These are phyloP conservation scores for Penicillium atrosanguineum DNA, from an alignment of 495 filamentous ascomycete genomes.

Conservation along the genomic window DNA sequence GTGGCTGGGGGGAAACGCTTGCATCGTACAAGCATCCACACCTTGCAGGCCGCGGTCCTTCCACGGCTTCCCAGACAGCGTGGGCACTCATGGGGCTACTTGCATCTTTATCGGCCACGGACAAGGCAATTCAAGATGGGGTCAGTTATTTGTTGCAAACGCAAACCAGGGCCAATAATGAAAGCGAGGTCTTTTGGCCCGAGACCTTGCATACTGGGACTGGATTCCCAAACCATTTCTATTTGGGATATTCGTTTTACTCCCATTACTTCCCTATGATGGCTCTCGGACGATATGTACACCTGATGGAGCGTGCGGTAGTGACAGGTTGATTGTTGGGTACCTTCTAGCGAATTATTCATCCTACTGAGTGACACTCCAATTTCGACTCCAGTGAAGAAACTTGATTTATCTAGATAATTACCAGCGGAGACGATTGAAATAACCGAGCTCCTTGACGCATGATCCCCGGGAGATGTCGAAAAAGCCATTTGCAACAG, in stretches of 20 bases:
- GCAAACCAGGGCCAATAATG: not conserved
- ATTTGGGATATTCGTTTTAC: slow-evolving; percentile 35
- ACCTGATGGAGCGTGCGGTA: too few relatives aligned
- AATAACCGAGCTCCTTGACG: too few relatives aligned
- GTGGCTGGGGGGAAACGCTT: slow-evolving; percentile 36
- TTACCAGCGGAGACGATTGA: too few relatives aligned
- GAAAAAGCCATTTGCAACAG: too few relatives aligned
- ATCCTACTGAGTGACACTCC: too few relatives aligned
- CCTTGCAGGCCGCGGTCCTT: slow-evolving; percentile 1
- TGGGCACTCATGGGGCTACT: slow-evolving; percentile 35
- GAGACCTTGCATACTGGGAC: slow-evolving; percentile 29
- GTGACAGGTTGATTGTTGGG: too few relatives aligned
- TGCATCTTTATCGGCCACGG: slow-evolving; percentile 10
- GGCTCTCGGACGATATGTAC: slow-evolving; percentile 34
- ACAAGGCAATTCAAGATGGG: slow-evolving; percentile 17
- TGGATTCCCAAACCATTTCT: slow-evolving; percentile 38
- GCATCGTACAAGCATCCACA: slow-evolving; percentile 25
- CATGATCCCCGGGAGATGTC: too few relatives aligned
- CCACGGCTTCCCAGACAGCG: slow-evolving; percentile 34
- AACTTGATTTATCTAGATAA: too few relatives aligned
- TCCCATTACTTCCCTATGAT: slow-evolving; percentile 41
- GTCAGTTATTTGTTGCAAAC: slow-evolving; percentile 13
- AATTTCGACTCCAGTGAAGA: too few relatives aligned
- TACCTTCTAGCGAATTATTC: too few relatives aligned
- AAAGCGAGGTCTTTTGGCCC: slow-evolving; percentile 23